phyloP scores from a whole-genome alignment of 495 filamentous ascomycete genomes.

The Aspergillus mulundensis region DNA sequence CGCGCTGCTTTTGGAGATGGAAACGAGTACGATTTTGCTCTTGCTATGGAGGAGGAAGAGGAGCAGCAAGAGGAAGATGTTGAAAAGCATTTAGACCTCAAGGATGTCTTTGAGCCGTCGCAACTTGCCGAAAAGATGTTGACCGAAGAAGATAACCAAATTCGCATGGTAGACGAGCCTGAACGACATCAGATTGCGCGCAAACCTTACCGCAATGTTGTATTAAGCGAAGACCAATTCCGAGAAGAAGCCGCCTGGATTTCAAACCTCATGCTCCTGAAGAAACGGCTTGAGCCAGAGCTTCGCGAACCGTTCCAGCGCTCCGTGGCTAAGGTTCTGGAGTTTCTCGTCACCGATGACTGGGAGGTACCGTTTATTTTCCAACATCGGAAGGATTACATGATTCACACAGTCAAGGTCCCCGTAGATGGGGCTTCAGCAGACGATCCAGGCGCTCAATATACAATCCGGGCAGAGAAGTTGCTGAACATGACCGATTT shows the following conservation, averaged over 20 bases:
- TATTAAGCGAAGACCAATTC: slow-evolving; percentile 73
- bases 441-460: slow-evolving; percentile 61
- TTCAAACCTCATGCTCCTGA: slow-evolving; percentile 77
- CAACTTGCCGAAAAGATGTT: slow-evolving; percentile 89
- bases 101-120: slow-evolving; percentile 96
- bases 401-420: slow-evolving; percentile 84
- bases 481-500: slow-evolving; percentile 87
- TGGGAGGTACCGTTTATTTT: slow-evolving; percentile 96
- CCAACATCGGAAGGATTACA: slow-evolving; percentile 95
- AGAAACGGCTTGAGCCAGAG: slow-evolving; percentile 66
- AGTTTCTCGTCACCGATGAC: slow-evolving; percentile 88
- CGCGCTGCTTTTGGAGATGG: slow-evolving; percentile 92
- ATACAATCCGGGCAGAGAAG: slow-evolving; percentile 76
- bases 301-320: slow-evolving; percentile 78
- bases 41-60: slow-evolving; percentile 72
- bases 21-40: slow-evolving; percentile 89
- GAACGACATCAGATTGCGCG: slow-evolving; percentile 92
- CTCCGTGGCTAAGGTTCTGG: slow-evolving; percentile 85
- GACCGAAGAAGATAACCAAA: slow-evolving; percentile 90
- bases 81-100: slow-evolving; percentile 78
- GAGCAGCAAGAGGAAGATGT: slow-evolving; percentile 64
- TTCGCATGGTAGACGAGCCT: slow-evolving; percentile 80
- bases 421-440: slow-evolving; percentile 45
- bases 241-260: slow-evolving; percentile 91
- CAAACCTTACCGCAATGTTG: slow-evolving; percentile 75